Evolutionary conservation across 371 early-diverging fungal genomes (phyloP), one percentile per base, ranked within the genome.

Genomic region (Mucor velutinosus): DNA sequence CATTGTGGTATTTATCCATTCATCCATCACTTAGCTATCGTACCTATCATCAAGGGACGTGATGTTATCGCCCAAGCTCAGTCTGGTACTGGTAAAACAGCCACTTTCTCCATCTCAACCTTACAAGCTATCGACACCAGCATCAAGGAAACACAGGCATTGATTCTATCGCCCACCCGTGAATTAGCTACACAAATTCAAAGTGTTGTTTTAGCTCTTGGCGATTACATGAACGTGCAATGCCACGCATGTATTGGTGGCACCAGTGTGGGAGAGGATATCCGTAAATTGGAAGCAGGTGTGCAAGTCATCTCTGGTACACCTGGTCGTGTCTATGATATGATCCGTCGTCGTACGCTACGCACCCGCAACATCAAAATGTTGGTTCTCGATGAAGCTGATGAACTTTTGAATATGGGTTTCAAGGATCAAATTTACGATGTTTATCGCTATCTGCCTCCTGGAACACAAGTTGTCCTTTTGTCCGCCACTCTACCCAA

Each of bases 21-120:
- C 17, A 35, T 35, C 37, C 37, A 35, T 35, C 37, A 7, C 3
- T 35, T 45, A 82, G 99, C 99, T 35, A 99, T 99, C 76, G 82
- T 89, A 64, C 97, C 97, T 63, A 93, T 99, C 72, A 87, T 95
- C 64, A 91, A 88, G 71, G 96, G 95, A 53, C 90, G 92, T 67
- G 99, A 99, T 85, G 98, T 99, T 60, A 98, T 98, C 77, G 99
- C 99, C 57, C 99, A 99, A 86, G 99, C 99, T 39, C 99, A 99
- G 86, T 98, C 99, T 64, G 99, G 99, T 82, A 99, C 99, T 72
- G 99, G 99, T 86, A 99, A 99, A 89, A 99, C 99, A 2, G 99
- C 99, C 33, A 99, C 99, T 12, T 99, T 99, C 86, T 94, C 97
- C 37, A 99, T 99, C 75, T 96, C 97, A 29, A 92, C 95, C 62